phyloP scores from a whole-genome alignment of 371 early-diverging fungal species.

The Neoconidiobolus thromboides region DNA sequence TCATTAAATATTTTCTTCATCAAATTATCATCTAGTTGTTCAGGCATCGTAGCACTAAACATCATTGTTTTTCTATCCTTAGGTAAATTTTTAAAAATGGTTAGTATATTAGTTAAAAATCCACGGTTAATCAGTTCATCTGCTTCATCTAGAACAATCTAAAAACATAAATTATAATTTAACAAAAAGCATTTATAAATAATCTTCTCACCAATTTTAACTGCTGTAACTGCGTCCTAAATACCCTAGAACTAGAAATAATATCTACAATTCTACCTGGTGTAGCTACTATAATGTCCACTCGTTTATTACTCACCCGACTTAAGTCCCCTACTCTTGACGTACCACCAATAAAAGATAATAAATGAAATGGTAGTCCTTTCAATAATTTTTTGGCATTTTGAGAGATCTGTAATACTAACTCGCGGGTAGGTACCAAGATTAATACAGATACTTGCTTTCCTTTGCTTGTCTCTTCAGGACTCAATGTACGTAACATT shows the following conservation, averaged over 20 bases:
- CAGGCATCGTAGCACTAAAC: slow-evolving; percentile 95
- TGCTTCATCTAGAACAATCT: slow-evolving; percentile 84
- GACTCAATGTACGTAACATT: slow-evolving; percentile 12
- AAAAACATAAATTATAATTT: no score
- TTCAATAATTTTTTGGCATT: slow-evolving; percentile 55
- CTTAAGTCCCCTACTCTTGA: slow-evolving; percentile 14
- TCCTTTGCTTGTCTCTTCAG: slow-evolving; percentile 17
- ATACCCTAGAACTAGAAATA: slow-evolving; percentile 34
- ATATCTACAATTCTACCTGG: slow-evolving; percentile 88
- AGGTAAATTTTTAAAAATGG: slow-evolving; percentile 61
- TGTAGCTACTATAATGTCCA: slow-evolving; percentile 86
- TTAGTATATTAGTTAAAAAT: slow-evolving; percentile 80
- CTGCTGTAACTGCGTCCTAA: slow-evolving; percentile 31
- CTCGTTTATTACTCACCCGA: slow-evolving; percentile 36
- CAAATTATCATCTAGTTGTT: not conserved
- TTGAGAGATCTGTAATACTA: slow-evolving; percentile 81
- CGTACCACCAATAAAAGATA: slow-evolving; percentile 82
- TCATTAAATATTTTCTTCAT: not conserved
- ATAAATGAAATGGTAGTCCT: slow-evolving; percentile 45
- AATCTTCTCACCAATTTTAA: slow-evolving; percentile 23
- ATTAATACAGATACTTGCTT: slow-evolving; percentile 53
- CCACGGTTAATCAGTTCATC: slow-evolving; percentile 97
- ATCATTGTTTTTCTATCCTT: slow-evolving; percentile 83
- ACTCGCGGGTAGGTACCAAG: slow-evolving; percentile 93
- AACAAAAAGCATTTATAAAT: no score